These are phyloP conservation scores for Pharus latifolius DNA, from an alignment of 176 grass and related monocot genomes.

Conservation along the genomic window DNA sequence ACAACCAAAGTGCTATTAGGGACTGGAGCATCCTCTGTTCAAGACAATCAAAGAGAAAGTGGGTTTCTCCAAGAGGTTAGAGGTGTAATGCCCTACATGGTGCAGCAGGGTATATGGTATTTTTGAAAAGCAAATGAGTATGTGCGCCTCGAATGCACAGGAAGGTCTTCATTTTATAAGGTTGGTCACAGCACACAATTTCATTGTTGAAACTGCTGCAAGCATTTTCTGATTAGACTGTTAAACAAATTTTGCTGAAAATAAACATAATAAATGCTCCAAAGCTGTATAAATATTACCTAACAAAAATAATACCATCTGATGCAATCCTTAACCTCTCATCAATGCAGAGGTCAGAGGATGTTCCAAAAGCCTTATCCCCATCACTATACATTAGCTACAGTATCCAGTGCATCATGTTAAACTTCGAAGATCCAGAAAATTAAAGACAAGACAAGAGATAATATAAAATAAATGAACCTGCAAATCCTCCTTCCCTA, in stretches of 20 bases:
- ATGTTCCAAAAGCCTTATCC: slow-evolving; percentile 92
- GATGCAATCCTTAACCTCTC: slow-evolving; percentile 89
- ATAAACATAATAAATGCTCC: slow-evolving; percentile 9
- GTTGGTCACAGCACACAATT: too few relatives aligned
- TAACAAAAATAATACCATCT: slow-evolving; percentile 91
- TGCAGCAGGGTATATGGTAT: too few relatives aligned
- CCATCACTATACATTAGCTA: slow-evolving; percentile 99
- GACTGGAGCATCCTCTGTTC: too few relatives aligned
- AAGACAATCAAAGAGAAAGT: too few relatives aligned
- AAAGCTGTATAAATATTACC: slow-evolving; percentile 40
- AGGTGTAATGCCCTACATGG: too few relatives aligned
- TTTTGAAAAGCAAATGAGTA: too few relatives aligned
- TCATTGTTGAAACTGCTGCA: too few relatives aligned
- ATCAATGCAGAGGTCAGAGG: slow-evolving; percentile 81
- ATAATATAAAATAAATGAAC: slow-evolving; percentile 32
- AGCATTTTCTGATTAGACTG: not conserved
- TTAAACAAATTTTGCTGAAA: not conserved
- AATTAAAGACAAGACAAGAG: slow-evolving; percentile 14
- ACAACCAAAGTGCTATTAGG: too few relatives aligned
- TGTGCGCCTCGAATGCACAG: too few relatives aligned
- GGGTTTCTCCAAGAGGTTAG: too few relatives aligned
- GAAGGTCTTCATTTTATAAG: too few relatives aligned
- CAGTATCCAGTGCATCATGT: slow-evolving; percentile 29
- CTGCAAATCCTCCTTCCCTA: slow-evolving; percentile 87
- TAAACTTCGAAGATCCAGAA: not conserved